These are phyloP conservation scores for Leucocoprinus leucothites DNA, from an alignment of 768 basidiomycete species.

Conservation along the genomic window DNA sequence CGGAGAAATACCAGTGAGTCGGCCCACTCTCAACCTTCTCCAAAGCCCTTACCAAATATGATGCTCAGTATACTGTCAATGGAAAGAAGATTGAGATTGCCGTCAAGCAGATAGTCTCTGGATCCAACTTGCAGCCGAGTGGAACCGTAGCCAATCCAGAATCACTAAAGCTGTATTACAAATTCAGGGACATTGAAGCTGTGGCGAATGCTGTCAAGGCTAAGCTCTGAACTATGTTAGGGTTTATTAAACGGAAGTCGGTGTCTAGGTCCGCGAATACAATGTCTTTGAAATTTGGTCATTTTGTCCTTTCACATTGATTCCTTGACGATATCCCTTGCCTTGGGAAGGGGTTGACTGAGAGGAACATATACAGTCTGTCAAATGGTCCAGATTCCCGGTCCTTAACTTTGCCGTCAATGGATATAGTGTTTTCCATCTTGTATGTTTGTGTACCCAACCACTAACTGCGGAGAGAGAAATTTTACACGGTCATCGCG, in stretches of 20 bases:
- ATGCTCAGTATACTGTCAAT: slow-evolving; percentile 64
- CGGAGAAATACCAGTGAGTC: slow-evolving; percentile 63
- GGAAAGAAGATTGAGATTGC: slow-evolving; percentile 80
- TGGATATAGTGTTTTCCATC: not conserved
- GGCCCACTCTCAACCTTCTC: too few species aligned
- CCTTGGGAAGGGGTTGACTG: not conserved
- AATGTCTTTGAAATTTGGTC: too few species aligned
- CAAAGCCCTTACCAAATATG: slow-evolving; percentile 14
- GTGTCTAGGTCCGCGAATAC: not conserved
- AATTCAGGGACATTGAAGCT: slow-evolving; percentile 50
- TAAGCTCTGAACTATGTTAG: slow-evolving; percentile 13
- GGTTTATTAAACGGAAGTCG: not conserved
- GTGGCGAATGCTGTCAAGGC: slow-evolving; percentile 14
- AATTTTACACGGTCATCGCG: not conserved
- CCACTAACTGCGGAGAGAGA: not conserved
- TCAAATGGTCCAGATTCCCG: not conserved
- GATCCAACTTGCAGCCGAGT: slow-evolving; percentile 58
- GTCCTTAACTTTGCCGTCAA: not conserved
- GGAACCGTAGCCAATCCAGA: slow-evolving; percentile 77
- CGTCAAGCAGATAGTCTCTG: slow-evolving; percentile 77
- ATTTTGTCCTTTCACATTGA: not conserved
- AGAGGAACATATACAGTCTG: not conserved
- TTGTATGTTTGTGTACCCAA: not conserved
- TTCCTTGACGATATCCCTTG: not conserved
- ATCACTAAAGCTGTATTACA: slow-evolving; percentile 61